phyloP scores from a whole-genome alignment of 371 early-diverging fungal genomes.

The Syncephalastrum monosporum region DNA sequence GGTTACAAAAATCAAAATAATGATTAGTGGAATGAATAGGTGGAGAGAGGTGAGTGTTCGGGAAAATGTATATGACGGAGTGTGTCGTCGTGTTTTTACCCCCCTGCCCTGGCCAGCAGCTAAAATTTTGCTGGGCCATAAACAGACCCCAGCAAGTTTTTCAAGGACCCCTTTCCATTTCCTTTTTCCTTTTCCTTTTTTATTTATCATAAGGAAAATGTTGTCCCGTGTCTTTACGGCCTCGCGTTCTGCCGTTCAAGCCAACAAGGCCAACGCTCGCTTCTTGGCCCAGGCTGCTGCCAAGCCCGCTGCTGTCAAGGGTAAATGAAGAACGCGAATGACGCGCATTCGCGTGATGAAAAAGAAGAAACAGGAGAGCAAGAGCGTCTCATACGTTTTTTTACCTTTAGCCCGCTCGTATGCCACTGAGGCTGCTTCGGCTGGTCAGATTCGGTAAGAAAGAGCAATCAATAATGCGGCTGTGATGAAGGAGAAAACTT shows the following conservation, averaged over 20 bases:
- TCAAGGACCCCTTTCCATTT: too few species aligned
- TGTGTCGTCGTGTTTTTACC: too few species aligned
- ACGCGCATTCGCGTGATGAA: constrained; percentile 1
- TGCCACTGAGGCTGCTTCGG: constrained; percentile 33
- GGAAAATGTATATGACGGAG: too few species aligned
- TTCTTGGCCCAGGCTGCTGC: constrained; percentile 21
- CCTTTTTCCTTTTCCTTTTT: constrained; percentile 7
- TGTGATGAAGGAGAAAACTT: too few species aligned
- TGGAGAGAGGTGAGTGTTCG: too few species aligned
- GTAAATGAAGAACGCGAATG: constrained; percentile 8
- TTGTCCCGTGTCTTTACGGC: constrained; percentile 24
- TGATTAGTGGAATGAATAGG: too few species aligned
- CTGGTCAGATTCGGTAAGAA: constrained; percentile 56
- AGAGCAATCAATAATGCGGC: too few species aligned
- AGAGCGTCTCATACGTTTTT: not conserved
- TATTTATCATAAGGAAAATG: constrained; percentile 2
- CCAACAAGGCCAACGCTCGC: constrained; percentile 27
- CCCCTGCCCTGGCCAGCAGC: too few species aligned
- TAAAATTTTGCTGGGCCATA: too few species aligned
- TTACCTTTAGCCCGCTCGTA: constrained; percentile 29
- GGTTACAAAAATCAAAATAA: too few species aligned
- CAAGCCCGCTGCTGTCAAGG: constrained; percentile 27
- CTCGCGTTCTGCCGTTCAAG: constrained; percentile 26
- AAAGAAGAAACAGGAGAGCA: not conserved
- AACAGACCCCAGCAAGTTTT: too few species aligned